Conservation (phyloP, 2,329 filamentous ascomycete species). For the Hypoxylon sp. region DNA sequence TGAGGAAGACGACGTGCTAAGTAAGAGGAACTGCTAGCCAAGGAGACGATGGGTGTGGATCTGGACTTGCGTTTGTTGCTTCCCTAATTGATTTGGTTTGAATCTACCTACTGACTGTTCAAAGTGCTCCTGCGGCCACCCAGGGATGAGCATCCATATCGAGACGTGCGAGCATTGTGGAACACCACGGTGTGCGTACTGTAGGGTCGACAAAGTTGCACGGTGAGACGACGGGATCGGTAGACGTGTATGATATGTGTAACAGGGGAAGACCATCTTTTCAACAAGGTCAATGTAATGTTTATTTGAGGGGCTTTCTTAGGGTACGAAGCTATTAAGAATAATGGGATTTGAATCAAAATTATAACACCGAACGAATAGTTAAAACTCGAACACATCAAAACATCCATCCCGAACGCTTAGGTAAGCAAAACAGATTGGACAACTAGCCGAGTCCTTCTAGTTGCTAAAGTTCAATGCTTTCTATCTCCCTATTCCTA, state of each 20-base stretch:
- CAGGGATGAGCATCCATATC: constrained; percentile 29
- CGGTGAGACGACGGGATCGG: constrained; percentile 2
- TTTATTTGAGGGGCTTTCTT: neutral
- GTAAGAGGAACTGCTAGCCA: constrained; percentile 6
- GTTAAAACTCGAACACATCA: neutral
- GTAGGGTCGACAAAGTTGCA: constrained; percentile 26
- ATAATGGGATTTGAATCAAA: too few relatives aligned
- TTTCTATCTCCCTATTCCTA: neutral
- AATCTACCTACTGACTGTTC: constrained; percentile 5
- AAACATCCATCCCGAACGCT: neutral
- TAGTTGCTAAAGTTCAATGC: neutral
- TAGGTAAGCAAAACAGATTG: neutral
- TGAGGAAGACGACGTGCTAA: neutral
- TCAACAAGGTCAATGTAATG: neutral
- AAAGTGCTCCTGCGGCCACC: constrained; percentile 35
- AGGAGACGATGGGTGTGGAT: constrained; percentile 29
- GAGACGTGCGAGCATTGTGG: constrained; percentile 29
- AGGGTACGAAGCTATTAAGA: neutral
- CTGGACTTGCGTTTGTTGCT: constrained; percentile 31
- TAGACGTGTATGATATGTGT: neutral
- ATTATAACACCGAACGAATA: too few relatives aligned
- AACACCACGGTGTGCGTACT: constrained; percentile 25
- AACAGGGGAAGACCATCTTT: neutral
- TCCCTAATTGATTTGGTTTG: neutral
- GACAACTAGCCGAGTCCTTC: neutral